These are phyloP conservation scores for Vigna hirtella DNA, from an alignment of 306 rosid genomes.

Conservation along the genomic window DNA sequence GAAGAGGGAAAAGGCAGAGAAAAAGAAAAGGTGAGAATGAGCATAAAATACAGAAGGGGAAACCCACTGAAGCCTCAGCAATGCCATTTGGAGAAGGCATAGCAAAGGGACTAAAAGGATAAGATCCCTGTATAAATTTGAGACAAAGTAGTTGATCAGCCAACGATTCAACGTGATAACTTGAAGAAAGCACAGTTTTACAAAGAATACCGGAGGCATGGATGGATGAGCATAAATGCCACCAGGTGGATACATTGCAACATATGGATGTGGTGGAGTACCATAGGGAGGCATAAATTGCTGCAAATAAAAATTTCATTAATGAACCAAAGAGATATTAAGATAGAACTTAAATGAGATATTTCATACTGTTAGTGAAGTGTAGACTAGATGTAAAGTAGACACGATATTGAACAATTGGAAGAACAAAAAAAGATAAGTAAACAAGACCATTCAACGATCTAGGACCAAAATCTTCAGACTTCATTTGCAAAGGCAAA, in stretches of 20 bases:
- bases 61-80: constrained; percentile 90
- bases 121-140: constrained; percentile 77
- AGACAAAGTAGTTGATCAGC: constrained; percentile 35
- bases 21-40: constrained; percentile 23
- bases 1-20: constrained; percentile 22
- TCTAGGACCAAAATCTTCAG: constrained; percentile 11
- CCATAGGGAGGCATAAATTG: constrained; percentile 99
- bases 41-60: constrained; percentile 21
- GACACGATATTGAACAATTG: constrained; percentile 10
- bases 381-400: constrained; percentile 10
- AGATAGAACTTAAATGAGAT: constrained; percentile 29
- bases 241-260: constrained; percentile 99
- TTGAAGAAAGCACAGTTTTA: constrained; percentile 41
- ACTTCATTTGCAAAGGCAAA: constrained; percentile 18
- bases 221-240: constrained; percentile 99
- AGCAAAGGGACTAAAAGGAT: constrained; percentile 95
- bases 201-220: constrained; percentile 85
- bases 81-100: constrained; percentile 94
- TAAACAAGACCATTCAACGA: constrained; percentile 29
- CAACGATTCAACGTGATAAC: constrained; percentile 38
- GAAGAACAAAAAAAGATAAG: constrained; percentile 34
- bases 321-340: constrained; percentile 28
- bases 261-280: constrained; percentile 96
- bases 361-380: constrained; percentile 15
- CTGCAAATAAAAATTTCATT: constrained; percentile 60